A percentile compares a stretch with the other conserved stretches of the same genome.
Conservation (phyloP, 2,329 filamentous ascomycete genomes). For the Aspergillus tubingensis region DNA sequence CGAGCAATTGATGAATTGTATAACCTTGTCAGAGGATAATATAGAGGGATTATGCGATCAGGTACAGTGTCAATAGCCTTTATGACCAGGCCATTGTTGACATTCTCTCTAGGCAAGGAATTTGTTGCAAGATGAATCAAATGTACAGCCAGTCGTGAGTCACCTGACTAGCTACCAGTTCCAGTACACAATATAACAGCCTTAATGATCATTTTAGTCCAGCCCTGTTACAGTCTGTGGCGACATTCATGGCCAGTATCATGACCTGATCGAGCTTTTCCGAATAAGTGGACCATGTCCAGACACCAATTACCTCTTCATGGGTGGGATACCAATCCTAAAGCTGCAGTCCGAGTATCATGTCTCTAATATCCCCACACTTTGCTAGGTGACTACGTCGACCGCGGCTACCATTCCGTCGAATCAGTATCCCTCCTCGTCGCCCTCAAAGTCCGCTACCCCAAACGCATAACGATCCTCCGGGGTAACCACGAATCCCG, state of each 20-base stretch:
- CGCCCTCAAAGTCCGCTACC: constrained; percentile 96
- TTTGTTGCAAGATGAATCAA: constrained; percentile 95
- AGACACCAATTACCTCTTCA: constrained; percentile 99
- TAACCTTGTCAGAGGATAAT: too few relatives aligned
- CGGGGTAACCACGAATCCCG: constrained; percentile 98
- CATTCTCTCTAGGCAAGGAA: constrained; percentile 71
- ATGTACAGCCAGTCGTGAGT: constrained; percentile 95
- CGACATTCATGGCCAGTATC: constrained; percentile 98
- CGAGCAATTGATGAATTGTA: too few relatives aligned
- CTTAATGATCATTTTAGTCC: constrained; percentile 61
- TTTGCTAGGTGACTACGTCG: constrained; percentile 84
- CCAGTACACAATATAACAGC: too few relatives aligned
- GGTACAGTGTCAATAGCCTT: too few relatives aligned
- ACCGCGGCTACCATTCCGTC: constrained; percentile 97
- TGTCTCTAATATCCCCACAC: constrained; percentile 9
- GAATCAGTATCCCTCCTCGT: constrained; percentile 97
- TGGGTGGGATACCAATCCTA: constrained; percentile 64
- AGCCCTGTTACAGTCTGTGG: constrained; percentile 98
- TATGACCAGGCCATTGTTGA: too few relatives aligned
- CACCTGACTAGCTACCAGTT: constrained; percentile 24
- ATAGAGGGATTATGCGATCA: too few relatives aligned
- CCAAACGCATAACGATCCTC: constrained; percentile 95
- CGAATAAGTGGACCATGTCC: constrained; percentile 97
- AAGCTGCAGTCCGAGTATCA: too few relatives aligned
- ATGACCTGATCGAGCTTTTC: constrained; percentile 99